phyloP scores from a whole-genome alignment of 306 rosid species.

The Elaeagnus macrophylla region DNA sequence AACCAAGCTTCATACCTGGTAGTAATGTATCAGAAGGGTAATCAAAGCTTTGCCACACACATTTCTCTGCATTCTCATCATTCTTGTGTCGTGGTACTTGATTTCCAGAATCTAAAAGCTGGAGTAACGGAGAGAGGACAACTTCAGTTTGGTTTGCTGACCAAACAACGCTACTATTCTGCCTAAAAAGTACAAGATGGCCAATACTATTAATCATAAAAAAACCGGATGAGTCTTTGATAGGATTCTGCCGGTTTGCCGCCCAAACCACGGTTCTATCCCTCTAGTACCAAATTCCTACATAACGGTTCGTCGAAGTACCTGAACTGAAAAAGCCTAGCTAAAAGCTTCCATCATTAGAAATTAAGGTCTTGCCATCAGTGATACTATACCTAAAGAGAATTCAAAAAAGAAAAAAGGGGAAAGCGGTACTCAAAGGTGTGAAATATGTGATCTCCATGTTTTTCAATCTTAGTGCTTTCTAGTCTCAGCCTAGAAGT shows the following conservation, averaged over 20 bases:
- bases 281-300: constrained; percentile 40
- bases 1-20: constrained; percentile 52
- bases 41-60: constrained; percentile 53
- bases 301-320: constrained; percentile 17
- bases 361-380: constrained; percentile 29
- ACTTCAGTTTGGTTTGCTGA: constrained; percentile 14
- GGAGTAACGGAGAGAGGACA: constrained; percentile 20
- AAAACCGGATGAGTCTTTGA: constrained; percentile 31
- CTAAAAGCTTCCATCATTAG: constrained; percentile 20
- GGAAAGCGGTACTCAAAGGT: too few relatives aligned
- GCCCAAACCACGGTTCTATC: constrained; percentile 43
- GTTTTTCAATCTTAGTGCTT: too few relatives aligned
- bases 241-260: constrained; percentile 32
- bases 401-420: too few relatives aligned
- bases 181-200: constrained; percentile 12
- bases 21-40: constrained; percentile 42
- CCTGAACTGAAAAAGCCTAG: constrained; percentile 46
- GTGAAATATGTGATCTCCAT: too few relatives aligned
- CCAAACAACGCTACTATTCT: constrained; percentile 25
- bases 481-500: too few relatives aligned
- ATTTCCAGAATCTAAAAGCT: constrained; percentile 45
- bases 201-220: constrained; percentile 17
- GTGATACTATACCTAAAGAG: neutral
- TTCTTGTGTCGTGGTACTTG: constrained; percentile 28
- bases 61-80: constrained; percentile 16